Evolutionary conservation across 768 basidiomycete genomes (phyloP), one percentile per base, ranked within the genome.

Genomic region (Suillus paluster): DNA sequence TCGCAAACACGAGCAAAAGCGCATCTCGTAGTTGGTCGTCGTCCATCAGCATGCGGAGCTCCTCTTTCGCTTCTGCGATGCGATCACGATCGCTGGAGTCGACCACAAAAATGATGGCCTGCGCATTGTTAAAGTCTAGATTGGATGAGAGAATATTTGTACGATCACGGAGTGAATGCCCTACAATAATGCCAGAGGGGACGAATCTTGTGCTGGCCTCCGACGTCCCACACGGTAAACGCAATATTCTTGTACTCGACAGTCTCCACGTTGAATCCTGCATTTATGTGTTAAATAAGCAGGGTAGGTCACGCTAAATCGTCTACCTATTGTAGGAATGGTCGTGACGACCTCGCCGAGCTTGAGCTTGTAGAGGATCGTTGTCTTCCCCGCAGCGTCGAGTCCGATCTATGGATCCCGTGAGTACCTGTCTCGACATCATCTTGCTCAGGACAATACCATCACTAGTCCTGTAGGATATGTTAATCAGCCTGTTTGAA

Each of bases 341-440:
- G 97, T 99, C n/a, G 97, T 98, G 61, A 99, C 96, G 56, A 94
- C 94, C 79, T 99, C 95, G 78, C 97, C 97, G 75, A 99, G 80
- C 81, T 99, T 99, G 78, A 98, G 89, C 76, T 99, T 99, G 84
- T 98, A 98, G 48, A 99, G 86, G 72, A 99, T 98, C 45, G 97
- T 99, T 23, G 97, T 99, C 81, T 99, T 99, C 73, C 96, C 97
- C 52, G 97, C 97, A 50, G 95, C 96, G 75, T 99, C 97, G 67
- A 99, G 83, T 46, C 97, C 97, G 69, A 98, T 80, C 96, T 54
- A 36, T 23, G 17, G 36, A 38, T 39, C 23, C 6, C 23, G 54
- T 55, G 23, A 55, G 23, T 39, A 19, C 10, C 5, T 7, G 38
- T 39, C 17, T 55, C 54, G 11, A 21, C 17, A 39, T 38, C 15